These are phyloP conservation scores for Aspergillus novoparasiticus DNA, from an alignment of 2,329 filamentous ascomycete genomes.

Conservation along the genomic window DNA sequence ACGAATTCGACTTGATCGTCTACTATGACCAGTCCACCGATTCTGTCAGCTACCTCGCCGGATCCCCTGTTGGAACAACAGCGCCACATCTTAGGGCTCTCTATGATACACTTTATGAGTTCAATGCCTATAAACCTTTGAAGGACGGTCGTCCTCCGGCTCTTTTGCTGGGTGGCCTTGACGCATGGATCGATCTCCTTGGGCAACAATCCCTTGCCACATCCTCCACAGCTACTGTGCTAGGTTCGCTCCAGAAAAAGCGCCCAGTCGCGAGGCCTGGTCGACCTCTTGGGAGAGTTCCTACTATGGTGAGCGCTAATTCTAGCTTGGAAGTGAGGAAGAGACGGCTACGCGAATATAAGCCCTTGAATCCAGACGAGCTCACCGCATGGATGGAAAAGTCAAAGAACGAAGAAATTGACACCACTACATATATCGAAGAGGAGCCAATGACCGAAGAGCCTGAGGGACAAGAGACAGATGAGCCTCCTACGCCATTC, in stretches of 20 bases:
- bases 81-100: constrained; percentile 68
- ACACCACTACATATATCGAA: constrained; percentile 42
- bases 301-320: constrained; percentile 53
- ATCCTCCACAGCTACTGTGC: constrained; percentile 56
- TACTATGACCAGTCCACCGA: constrained; percentile 78
- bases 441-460: constrained; percentile 44
- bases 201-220: constrained; percentile 66
- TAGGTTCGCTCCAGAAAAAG: constrained; percentile 47
- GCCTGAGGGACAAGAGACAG: constrained; percentile 46
- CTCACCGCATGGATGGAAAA: constrained; percentile 78
- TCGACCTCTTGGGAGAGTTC: constrained; percentile 55
- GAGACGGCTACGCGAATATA: constrained; percentile 61
- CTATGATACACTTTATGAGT: constrained; percentile 77
- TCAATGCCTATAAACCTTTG: constrained; percentile 77
- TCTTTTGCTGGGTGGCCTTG: constrained; percentile 77
- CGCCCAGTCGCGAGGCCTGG: constrained; percentile 40
- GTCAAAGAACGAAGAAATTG: constrained; percentile 67
- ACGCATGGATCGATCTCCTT: constrained; percentile 84
- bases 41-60: constrained; percentile 59
- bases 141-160: constrained; percentile 68
- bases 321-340: constrained; percentile 59
- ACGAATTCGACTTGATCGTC: constrained; percentile 82
- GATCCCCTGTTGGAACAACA: constrained; percentile 49
- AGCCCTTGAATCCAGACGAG: constrained; percentile 78
- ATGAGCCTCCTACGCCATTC: constrained; percentile 54